A percentile compares a stretch with the other conserved stretches of the same genome.
These are phyloP conservation scores for Saxispiralis lemnorum DNA, from an alignment of 495 filamentous ascomycete genomes.

Conservation along the genomic window DNA sequence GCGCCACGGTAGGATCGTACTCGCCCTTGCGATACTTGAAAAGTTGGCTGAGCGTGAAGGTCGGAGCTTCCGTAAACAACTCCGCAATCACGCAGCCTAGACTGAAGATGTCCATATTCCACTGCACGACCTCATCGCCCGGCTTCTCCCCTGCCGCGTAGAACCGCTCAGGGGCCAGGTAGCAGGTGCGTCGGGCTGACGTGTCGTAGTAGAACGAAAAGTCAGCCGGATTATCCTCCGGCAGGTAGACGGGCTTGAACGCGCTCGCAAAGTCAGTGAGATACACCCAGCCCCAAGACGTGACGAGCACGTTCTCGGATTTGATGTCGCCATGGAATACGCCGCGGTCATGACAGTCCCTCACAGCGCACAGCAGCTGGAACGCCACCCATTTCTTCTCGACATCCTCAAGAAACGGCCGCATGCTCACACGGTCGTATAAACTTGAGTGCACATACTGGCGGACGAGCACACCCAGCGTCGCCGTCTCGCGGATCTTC, in stretches of 20 bases:
- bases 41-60: conserved; percentile 82
- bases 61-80: conserved; percentile 83
- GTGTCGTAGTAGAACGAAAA: conserved; percentile 97
- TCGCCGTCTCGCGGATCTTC: conserved; percentile 73
- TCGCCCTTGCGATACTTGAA: conserved; percentile 85
- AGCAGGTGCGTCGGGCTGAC: conserved; percentile 83
- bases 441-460: conserved; percentile 92
- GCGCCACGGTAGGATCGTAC: conserved; percentile 67
- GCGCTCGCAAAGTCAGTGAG: conserved; percentile 87
- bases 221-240: conserved; percentile 91
- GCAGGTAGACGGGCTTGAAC: conserved; percentile 88
- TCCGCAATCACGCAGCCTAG: conserved; percentile 95
- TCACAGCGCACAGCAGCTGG: conserved; percentile 79
- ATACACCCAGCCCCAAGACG: conserved; percentile 99
- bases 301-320: conserved; percentile 88
- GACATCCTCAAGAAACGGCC: conserved; percentile 92
- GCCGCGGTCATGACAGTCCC: conserved; percentile 81
- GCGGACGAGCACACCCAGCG: conserved; percentile 82
- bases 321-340: conserved; percentile 98
- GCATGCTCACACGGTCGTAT: conserved; percentile 87
- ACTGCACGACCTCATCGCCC: conserved; percentile 48
- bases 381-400: conserved; percentile 99
- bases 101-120: conserved; percentile 99
- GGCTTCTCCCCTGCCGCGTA: conserved; percentile 46
- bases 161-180: conserved; percentile 88